These are phyloP conservation scores for Trichomonas tenax DNA, from an alignment of 208 protist genomes.

Conservation along the genomic window DNA sequence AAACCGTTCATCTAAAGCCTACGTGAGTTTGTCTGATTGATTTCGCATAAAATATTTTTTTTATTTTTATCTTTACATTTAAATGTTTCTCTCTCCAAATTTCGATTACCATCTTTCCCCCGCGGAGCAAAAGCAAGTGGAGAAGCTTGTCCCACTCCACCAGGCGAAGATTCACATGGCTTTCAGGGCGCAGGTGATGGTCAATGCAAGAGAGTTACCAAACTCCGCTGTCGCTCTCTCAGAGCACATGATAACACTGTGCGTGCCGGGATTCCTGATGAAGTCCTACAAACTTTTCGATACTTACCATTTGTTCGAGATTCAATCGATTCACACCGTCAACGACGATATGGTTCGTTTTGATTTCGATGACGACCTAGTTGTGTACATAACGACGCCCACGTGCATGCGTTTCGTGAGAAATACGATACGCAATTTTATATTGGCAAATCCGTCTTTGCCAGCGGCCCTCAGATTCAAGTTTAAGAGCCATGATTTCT, in stretches of 20 bases:
- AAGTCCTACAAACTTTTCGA: neutral
- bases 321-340: neutral
- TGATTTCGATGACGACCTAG: neutral
- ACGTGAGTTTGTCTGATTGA: too few species aligned
- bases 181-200: neutral
- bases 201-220: neutral
- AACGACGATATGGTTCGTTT: neutral
- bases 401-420: neutral
- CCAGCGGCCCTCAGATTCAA: neutral
- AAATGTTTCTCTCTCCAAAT: neutral
- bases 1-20: too few species aligned
- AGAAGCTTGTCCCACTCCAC: neutral
- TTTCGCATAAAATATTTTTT: too few species aligned
- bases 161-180: constrained; percentile 1
- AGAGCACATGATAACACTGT: constrained; percentile 8
- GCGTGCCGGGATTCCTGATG: neutral
- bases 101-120: neutral
- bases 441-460: neutral
- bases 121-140: neutral
- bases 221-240: neutral
- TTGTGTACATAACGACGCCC: neutral
- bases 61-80: too few species aligned
- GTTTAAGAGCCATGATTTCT: neutral
- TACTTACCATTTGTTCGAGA: neutral
- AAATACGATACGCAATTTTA: neutral